Conservation (phyloP, 371 early-diverging fungal genomes). For the Fennellomyces sp. region DNA sequence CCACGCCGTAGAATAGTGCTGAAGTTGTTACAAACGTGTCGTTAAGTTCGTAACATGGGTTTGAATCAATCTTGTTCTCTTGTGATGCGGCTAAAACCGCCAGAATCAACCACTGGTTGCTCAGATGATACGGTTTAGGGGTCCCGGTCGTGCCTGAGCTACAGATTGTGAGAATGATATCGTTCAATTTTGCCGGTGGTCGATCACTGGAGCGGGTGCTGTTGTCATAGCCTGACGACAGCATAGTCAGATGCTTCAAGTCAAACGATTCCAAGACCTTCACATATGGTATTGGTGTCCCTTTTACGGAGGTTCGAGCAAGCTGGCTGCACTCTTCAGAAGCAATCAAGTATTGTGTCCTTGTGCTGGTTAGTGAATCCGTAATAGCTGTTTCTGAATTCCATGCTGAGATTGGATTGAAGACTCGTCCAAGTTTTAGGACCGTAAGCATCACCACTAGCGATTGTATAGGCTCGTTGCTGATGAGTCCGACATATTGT, state of each 20-base stretch:
- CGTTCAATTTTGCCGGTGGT: not conserved
- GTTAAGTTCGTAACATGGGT: not conserved
- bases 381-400: slow-evolving; percentile 27
- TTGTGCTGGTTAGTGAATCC: slow-evolving; percentile 13
- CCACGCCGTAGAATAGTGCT: no score
- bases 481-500: slow-evolving; percentile 10
- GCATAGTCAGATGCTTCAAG: not conserved
- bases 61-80: no score
- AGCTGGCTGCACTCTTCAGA: slow-evolving; percentile 2
- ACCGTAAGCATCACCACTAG: slow-evolving; percentile 21
- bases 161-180: slow-evolving; percentile 15
- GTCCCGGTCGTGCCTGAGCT: slow-evolving; percentile 27
- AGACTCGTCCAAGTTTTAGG: slow-evolving; percentile 16
- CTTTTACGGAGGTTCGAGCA: not conserved
- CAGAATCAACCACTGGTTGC: slow-evolving; percentile 17
- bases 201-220: not conserved
- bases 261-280: not conserved
- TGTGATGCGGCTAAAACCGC: not conserved
- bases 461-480: slow-evolving; percentile 15
- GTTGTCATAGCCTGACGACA: not conserved
- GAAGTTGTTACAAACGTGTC: not conserved
- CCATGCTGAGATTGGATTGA: slow-evolving; percentile 21
- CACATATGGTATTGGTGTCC: not conserved
- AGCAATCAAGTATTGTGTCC: slow-evolving; percentile 12
- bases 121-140: slow-evolving; percentile 28